Evolutionary conservation across 73 alveolate genomes (phyloP).

Genomic region (Symbiodinium natans): DNA sequence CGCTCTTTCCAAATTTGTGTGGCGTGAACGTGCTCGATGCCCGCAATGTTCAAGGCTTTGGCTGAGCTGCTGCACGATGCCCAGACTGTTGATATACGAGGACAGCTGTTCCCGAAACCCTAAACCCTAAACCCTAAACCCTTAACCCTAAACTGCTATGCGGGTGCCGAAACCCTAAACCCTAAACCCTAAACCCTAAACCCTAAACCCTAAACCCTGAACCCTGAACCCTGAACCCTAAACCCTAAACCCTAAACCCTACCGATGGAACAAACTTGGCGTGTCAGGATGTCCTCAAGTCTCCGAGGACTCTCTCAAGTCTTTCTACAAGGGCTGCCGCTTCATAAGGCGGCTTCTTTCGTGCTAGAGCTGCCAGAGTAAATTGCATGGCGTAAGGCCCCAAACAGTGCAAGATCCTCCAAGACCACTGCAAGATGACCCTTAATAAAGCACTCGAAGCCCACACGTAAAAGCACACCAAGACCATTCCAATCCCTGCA

Average conservation of each 20-base stretch:
- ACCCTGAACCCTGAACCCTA: background rate
- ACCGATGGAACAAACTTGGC: background rate
- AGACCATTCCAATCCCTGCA: no score
- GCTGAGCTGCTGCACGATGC: conserved; percentile 89
- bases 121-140: background rate
- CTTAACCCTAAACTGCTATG: background rate
- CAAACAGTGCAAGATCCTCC: no score
- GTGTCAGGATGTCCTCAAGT: conserved; percentile 68
- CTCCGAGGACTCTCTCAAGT: conserved; percentile 46
- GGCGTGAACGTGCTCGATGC: no score
- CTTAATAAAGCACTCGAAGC: no score
- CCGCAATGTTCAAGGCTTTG: conserved; percentile 7
- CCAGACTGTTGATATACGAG: conserved; percentile 81
- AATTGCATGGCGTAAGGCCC: no score
- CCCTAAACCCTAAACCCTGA: background rate
- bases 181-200: background rate
- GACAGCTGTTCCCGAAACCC: background rate
- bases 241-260: background rate
- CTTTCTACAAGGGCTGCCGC: conserved; percentile 81
- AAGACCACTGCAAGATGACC: no score
- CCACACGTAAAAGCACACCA: no score
- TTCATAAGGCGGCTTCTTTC: conserved; percentile 41
- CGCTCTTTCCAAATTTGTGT: no score
- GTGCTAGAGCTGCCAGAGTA: no score
- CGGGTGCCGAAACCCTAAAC: background rate